Base-by-base conservation (phyloP, 2,329 filamentous ascomycete species). In the Trichoderma brevicompactum region DNA sequence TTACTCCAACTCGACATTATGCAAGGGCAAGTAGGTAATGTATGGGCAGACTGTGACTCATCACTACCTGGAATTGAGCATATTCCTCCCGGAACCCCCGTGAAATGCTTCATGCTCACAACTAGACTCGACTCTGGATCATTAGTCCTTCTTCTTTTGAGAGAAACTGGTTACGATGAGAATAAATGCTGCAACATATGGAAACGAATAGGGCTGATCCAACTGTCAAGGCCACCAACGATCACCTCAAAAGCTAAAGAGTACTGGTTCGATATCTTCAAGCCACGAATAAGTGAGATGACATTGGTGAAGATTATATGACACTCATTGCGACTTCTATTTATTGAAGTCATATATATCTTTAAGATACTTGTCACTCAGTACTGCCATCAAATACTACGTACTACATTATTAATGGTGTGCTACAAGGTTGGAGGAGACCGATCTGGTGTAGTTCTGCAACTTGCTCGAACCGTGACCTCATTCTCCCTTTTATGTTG, bases 41-140 rank as follows among this genome's bases (percentile, higher is more conserved):
- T 64, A 4, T 68, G 58, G 65, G 63, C 46, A 17, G 65, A 68
- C 13, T 68, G 64, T 52, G 43, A 67, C 49, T 64, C 52, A 12
- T 64, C 48, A 23, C 28, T 48, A 19, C n/a, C 43, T 2, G 67
- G 46, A 10, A n/a, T 28, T 19, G 32, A 48, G n/a, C 41, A 60
- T 19, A 12, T 66, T 8, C 9, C 23, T 1, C 8, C 55, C 10
- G 64, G 55, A 7, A 52, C 49, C 10, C 23, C 13, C 12, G 38
- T 54, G 3, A 17, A 56, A 36, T 61, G 65, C 46, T 61, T 68
- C 10, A 19, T 68, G 34, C n/a, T 67, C 7, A 52, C 63, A 13
- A 52, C 65, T 10, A 60, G 44, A 7, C 19, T 32, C 17, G 53
- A 61, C 10, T 66, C 66, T 1, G 59, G 60, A 5, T 48, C 63